Base-by-base conservation (phyloP, 106 monocot species). In the Dendrobium catenatum region DNA sequence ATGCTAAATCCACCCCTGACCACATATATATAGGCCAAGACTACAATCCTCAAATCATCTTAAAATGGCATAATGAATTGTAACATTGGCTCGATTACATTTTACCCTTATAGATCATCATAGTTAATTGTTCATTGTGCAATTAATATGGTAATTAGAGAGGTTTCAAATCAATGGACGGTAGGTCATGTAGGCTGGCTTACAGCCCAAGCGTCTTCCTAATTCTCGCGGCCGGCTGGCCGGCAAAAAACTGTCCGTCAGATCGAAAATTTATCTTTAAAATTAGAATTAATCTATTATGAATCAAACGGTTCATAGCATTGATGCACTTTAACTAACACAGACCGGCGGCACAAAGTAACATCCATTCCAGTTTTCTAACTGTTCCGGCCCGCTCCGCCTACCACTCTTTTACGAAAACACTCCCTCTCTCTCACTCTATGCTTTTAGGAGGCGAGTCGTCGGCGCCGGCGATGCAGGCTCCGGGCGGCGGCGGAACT, bases 401-500 rank as follows among this genome's bases (percentile, higher is more conserved):
- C 48, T 66, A 22, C 4, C 24, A 22, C 64, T 66, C 26, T 24
- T 66, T 68, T 68, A 22, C 70, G 33, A 20, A 4, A 16, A 16
- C 15, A 70, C 70, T 37, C 70, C 15, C 4, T 9, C 29, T 29
- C 70, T 70, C 6, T 9, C 64, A 24, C 26, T 26, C 24, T 26
- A 66, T 5, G 70, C 37, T 16, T 2, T 13, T 9, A 2, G 31
- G 70, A 11, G 33, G 29, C 70, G 16, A 70, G 33, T 70, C 70
- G 37, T 70, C 64, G 64, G 19, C 15, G 43, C 44, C 29, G 49
- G 49, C 73, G 58, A 88, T 88, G 93, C 88, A 88, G 80, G 46
- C 72, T 33, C 73, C 86, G 5, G 87, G 77, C 4, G 46, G 79
- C 9, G 15, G 81, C 27, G 55, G 40, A n/a, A 24, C 78, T 42